Evolutionary conservation across 2,329 filamentous ascomycete genomes (phyloP).

Genomic region (Ophiocordyceps polyrhachis-furcata): DNA sequence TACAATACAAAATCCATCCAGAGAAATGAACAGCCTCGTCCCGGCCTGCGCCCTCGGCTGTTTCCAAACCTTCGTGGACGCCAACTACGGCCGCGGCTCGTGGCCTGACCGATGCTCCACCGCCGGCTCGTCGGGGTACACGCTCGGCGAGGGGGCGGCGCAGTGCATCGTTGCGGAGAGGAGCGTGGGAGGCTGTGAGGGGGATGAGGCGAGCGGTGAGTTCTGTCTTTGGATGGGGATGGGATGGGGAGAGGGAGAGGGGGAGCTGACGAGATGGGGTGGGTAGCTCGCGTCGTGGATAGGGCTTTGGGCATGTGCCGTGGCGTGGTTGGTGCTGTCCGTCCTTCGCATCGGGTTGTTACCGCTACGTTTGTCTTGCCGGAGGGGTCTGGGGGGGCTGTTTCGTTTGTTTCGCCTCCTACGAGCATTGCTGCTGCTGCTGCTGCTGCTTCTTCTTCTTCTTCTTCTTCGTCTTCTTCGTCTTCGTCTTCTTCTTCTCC

Average conservation of each 20-base stretch:
- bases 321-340: slow-evolving; percentile 26
- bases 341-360: slow-evolving; percentile 38
- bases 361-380: slow-evolving; percentile 33
- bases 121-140: slow-evolving; percentile 40
- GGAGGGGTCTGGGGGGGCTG: neutral
- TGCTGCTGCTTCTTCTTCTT: neutral
- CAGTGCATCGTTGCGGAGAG: slow-evolving; percentile 43
- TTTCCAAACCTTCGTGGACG: slow-evolving; percentile 41
- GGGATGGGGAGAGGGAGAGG: neutral
- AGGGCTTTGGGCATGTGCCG: slow-evolving; percentile 41
- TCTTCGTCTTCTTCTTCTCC: too few relatives aligned
- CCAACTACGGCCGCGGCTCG: slow-evolving; percentile 7
- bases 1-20: too few relatives aligned
- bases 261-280: neutral
- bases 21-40: slow-evolving; percentile 13
- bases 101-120: too few relatives aligned
- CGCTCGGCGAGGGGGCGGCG: slow-evolving; percentile 52
- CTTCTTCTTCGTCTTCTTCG: too few relatives aligned
- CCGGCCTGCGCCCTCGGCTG: slow-evolving; percentile 42
- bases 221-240: neutral
- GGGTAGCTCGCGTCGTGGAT: slow-evolving; percentile 18
- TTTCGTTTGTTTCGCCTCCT: too few relatives aligned
- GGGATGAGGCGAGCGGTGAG: slow-evolving; percentile 20
- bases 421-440: neutral
- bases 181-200: slow-evolving; percentile 30